A percentile compares a stretch with the other conserved stretches of the same genome.
These are phyloP conservation scores for Ceraceosorus guamensis DNA, from an alignment of 1,284 basidiomycete species.

Conservation along the genomic window DNA sequence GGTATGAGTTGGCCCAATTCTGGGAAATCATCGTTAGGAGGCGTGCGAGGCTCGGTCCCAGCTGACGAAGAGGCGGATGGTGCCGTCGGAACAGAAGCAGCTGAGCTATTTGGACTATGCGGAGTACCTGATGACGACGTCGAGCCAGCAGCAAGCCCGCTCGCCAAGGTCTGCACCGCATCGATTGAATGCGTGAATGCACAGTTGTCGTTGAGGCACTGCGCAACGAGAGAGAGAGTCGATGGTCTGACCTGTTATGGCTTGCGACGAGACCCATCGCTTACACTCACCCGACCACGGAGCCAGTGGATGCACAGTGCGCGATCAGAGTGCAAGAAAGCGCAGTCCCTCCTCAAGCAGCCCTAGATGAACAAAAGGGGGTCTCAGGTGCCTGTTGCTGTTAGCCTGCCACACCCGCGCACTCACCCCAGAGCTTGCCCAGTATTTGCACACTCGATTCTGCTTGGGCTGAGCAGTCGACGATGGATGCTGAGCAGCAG, in stretches of 20 bases:
- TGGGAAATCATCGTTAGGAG: slow-evolving; percentile 68
- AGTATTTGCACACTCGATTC: background rate
- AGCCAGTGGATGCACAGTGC: slow-evolving; percentile 97
- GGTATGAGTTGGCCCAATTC: slow-evolving; percentile 54
- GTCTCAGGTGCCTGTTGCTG: too few species aligned
- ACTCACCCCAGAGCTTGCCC: too few species aligned
- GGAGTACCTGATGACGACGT: slow-evolving; percentile 50
- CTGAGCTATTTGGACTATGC: too few species aligned
- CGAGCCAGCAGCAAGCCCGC: slow-evolving; percentile 52
- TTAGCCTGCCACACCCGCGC: too few species aligned
- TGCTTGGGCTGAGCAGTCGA: background rate
- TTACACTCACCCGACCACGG: slow-evolving; percentile 62
- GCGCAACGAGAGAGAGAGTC: background rate
- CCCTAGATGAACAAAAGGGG: too few species aligned
- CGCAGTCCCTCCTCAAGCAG: too few species aligned
- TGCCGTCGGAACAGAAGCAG: slow-evolving; percentile 19
- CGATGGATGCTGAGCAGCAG: background rate
- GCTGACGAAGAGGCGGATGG: background rate
- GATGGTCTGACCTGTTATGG: too few species aligned
- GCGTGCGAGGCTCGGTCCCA: slow-evolving; percentile 2
- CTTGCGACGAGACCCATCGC: slow-evolving; percentile 21
- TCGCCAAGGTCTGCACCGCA: slow-evolving; percentile 62
- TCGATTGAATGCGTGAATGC: slow-evolving; percentile 45
- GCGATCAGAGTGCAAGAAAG: slow-evolving; percentile 59
- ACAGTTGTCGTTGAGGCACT: slow-evolving; percentile 31